Percentiles rank a stretch among this genome's conserved stretches.
phyloP scores from a whole-genome alignment of 176 grass and related monocot genomes.

The Oryza australiensis region DNA sequence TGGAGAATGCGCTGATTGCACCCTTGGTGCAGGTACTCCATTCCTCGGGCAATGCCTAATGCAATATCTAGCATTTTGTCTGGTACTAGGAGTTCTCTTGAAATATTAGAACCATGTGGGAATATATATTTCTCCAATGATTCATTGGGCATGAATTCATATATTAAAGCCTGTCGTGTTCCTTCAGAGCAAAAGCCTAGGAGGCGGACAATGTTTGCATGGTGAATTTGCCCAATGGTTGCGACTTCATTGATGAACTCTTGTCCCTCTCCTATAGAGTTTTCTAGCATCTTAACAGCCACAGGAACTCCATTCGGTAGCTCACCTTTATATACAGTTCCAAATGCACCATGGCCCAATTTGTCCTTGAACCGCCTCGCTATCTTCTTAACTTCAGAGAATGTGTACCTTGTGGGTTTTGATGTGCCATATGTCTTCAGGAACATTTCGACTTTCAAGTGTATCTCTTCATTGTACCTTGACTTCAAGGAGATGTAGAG shows the following conservation, averaged over 20 bases:
- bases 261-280: conserved; percentile 43
- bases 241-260: conserved; percentile 74
- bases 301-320: conserved; percentile 52
- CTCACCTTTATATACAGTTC: conserved; percentile 54
- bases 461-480: conserved; percentile 35
- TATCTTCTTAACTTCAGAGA: conserved; percentile 56
- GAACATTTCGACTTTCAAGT: conserved; percentile 58
- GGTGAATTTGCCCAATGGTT: conserved; percentile 55
- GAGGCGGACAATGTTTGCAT: conserved; percentile 50
- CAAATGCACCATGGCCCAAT: conserved; percentile 59
- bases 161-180: conserved; percentile 36
- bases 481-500: conserved; percentile 41
- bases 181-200: conserved; percentile 50
- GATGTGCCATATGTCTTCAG: conserved; percentile 40
- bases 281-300: conserved; percentile 61
- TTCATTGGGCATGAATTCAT: conserved; percentile 54
- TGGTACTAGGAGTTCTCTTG: neutral
- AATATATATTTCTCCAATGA: conserved; percentile 58
- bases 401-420: conserved; percentile 62
- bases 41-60: conserved; percentile 45
- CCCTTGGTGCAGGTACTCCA: conserved; percentile 62
- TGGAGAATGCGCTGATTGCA: conserved; percentile 64
- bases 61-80: conserved; percentile 38
- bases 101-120: neutral
- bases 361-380: conserved; percentile 45